These are phyloP conservation scores for Fusarium falciforme DNA, from an alignment of 2,329 filamentous ascomycete species.

Conservation along the genomic window DNA sequence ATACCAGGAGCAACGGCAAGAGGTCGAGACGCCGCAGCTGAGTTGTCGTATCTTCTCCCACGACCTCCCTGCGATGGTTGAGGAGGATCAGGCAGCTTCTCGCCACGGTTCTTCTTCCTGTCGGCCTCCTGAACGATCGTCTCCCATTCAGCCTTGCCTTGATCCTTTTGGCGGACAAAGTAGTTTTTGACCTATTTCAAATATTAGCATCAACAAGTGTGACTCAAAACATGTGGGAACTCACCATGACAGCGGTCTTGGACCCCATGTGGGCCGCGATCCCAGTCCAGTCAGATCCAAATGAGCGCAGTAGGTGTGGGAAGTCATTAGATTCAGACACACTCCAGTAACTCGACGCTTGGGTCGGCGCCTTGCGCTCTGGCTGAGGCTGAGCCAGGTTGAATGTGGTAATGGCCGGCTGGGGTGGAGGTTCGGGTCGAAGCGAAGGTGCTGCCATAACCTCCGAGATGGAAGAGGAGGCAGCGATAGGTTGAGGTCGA, in stretches of 20 bases:
- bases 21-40: conserved; percentile 52
- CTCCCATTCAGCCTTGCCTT: conserved; percentile 69
- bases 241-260: conserved; percentile 88
- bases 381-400: conserved; percentile 59
- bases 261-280: conserved; percentile 85
- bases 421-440: conserved; percentile 63
- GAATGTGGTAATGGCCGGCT: conserved; percentile 62
- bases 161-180: conserved; percentile 72
- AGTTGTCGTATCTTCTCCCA: conserved; percentile 62
- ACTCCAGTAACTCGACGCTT: conserved; percentile 88
- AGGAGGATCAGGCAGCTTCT: conserved; percentile 70
- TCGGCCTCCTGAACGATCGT: conserved; percentile 70
- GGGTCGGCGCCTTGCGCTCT: conserved; percentile 65
- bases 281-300: conserved; percentile 81
- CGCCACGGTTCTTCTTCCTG: conserved; percentile 63
- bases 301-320: conserved; percentile 75
- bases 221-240: conserved; percentile 36
- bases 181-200: conserved; percentile 73
- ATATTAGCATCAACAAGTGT: conserved; percentile 13
- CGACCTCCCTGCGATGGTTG: conserved; percentile 62
- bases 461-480: conserved; percentile 59
- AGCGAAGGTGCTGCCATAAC: conserved; percentile 68
- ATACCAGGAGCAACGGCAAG: conserved; percentile 59
- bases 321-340: conserved; percentile 85
- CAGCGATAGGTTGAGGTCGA: conserved; percentile 48